Conservation (phyloP, 2,329 filamentous ascomycete genomes). For the Fusarium pseudocircinatum region DNA sequence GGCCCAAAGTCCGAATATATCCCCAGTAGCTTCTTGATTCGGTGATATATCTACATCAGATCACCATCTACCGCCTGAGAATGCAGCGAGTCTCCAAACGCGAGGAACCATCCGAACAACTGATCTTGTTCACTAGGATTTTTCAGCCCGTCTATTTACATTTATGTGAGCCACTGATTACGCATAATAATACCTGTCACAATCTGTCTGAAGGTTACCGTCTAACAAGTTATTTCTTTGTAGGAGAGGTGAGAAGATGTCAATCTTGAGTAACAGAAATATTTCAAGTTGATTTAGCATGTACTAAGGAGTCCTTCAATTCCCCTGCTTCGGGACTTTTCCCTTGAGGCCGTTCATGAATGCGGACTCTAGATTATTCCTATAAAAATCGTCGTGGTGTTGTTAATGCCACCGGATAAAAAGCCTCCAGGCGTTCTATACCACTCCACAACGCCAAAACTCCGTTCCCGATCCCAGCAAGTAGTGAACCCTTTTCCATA, state of each 20-base stretch:
- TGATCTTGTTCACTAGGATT: too few species aligned
- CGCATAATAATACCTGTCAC: neutral
- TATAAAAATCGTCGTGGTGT: neutral
- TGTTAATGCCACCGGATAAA: neutral
- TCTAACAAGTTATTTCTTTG: neutral
- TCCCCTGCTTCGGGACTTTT: neutral
- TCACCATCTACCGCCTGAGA: neutral
- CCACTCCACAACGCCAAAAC: conserved; percentile 37
- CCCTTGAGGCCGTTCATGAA: neutral
- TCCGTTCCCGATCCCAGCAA: conserved; percentile 20
- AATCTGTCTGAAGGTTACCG: neutral
- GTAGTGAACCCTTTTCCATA: conserved; percentile 1
- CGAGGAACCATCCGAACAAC: neutral
- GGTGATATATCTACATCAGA: neutral
- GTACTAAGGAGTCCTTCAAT: too few species aligned
- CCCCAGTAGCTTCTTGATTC: neutral
- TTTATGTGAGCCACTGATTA: neutral
- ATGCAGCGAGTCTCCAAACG: neutral
- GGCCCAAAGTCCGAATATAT: neutral
- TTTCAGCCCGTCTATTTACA: neutral
- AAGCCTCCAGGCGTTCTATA: neutral
- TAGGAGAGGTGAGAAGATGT: neutral
- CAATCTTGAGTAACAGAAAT: neutral
- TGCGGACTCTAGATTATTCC: neutral
- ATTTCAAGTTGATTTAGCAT: neutral